These are phyloP conservation scores for Cyathus striatus DNA, from an alignment of 768 basidiomycete genomes.

Conservation along the genomic window DNA sequence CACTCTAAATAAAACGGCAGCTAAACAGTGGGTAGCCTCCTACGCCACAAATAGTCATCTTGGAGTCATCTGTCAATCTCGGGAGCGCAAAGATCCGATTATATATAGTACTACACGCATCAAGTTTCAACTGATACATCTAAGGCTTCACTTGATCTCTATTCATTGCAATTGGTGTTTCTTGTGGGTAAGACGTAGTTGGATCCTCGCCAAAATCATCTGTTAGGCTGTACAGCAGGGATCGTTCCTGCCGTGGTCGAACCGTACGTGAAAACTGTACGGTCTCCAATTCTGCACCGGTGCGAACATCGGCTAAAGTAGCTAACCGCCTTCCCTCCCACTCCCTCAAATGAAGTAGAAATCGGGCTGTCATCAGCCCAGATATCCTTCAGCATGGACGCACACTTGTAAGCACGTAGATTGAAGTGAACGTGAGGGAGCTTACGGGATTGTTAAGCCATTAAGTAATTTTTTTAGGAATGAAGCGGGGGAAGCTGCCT, in stretches of 20 bases:
- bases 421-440: background rate
- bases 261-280: background rate
- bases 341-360: slow-evolving; percentile 13
- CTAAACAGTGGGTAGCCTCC: no score
- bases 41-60: no score
- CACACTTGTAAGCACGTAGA: background rate
- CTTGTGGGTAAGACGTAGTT: no score
- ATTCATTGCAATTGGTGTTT: no score
- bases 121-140: no score
- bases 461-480: background rate
- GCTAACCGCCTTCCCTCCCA: slow-evolving; percentile 5
- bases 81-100: no score
- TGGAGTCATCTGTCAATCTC: no score
- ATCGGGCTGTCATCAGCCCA: slow-evolving; percentile 16
- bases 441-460: slow-evolving; percentile 1
- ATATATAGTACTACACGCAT: no score
- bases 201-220: background rate
- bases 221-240: no score
- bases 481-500: background rate
- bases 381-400: slow-evolving; percentile 8
- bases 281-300: background rate
- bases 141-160: no score
- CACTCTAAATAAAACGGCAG: no score
- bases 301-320: background rate
- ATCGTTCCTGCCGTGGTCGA: background rate